Evolutionary conservation across 345 rosid species (phyloP), one percentile per base, ranked within the genome.

Genomic region (Eucalyptus tenuipes): DNA sequence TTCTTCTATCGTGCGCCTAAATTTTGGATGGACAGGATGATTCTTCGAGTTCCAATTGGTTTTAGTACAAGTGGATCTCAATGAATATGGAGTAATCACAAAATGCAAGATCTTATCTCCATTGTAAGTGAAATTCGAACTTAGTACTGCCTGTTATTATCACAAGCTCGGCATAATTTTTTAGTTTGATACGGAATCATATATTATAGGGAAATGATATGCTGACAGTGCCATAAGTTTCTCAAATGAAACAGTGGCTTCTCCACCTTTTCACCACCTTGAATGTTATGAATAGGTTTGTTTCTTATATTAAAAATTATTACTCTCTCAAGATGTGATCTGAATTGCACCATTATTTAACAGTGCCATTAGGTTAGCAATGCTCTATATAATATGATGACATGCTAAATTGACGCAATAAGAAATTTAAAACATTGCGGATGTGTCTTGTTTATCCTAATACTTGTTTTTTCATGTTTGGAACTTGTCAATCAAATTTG

Each of bases 121-220:
- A 55, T 0, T 24, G 1, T 10, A 55, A 24, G 61, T 55, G 61
- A 55, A 55, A 55, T 55, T 55, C 0, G 13, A 55, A 24, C 61
- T 24, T 55, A 55, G 0, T 24, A 55, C 29, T 0, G 6, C 0
- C 0, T 55, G 0, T 55, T 55, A 24, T 22, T 55, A 55, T 55
- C 68, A 59, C 15, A 59, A 27, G 31, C 68, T 59, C 2, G 0
- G 31, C n/a, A 13, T 55, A 59, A 12, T 12, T 59, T 59, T 59
- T 1, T 0, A 27, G 16, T 52, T 52, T 52, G 55, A 7, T 52
- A 52, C 1, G 0, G 0, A 52, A 52, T 52, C 55, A 52, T 50
- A 52, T 52, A 52, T 24, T 53, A 53, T 53, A 53, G 59, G 27
- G 27, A 55, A 24, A 55, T 9, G 27, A 55, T 55, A 24, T 20